Conservation (phyloP, 2,329 filamentous ascomycete genomes). For the Diaporthe longicolla region DNA sequence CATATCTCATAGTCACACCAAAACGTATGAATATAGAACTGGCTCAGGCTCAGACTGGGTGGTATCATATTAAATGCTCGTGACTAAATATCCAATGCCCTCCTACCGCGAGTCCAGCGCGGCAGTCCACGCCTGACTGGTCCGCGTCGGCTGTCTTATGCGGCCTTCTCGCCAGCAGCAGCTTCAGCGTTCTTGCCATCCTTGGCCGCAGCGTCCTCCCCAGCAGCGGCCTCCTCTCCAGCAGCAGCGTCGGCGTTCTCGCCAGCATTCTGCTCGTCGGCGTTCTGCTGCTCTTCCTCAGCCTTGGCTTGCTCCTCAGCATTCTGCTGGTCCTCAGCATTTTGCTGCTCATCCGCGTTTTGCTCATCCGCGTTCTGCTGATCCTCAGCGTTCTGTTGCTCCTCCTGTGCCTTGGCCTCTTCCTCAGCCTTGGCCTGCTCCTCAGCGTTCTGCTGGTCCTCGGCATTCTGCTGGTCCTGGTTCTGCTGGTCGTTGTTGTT, state of each 20-base stretch:
- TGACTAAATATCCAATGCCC: slow-evolving; percentile 5
- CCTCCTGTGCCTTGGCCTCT: background rate
- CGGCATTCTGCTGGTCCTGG: slow-evolving; percentile 10
- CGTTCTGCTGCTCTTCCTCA: background rate
- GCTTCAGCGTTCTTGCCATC: background rate
- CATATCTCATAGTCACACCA: background rate
- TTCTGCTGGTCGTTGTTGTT: slow-evolving; percentile 3
- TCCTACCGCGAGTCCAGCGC: slow-evolving; percentile 25
- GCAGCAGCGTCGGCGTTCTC: slow-evolving; percentile 11
- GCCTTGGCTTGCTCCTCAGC: background rate
- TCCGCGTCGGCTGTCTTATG: background rate
- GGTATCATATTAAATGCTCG: slow-evolving; percentile 8
- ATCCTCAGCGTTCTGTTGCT: background rate
- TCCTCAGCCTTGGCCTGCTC: background rate
- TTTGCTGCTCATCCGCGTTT: slow-evolving; percentile 2
- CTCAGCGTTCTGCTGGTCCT: background rate
- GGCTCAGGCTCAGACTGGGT: background rate
- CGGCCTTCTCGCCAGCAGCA: background rate
- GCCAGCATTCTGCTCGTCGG: background rate
- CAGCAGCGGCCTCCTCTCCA: background rate
- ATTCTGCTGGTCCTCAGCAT: background rate
- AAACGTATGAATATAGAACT: background rate
- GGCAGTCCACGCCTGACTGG: background rate
- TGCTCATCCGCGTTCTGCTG: slow-evolving; percentile 5
- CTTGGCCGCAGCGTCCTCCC: background rate